Evolutionary conservation across 1,284 basidiomycete genomes (phyloP).

Genomic region (Microbotryomycetes sp.): DNA sequence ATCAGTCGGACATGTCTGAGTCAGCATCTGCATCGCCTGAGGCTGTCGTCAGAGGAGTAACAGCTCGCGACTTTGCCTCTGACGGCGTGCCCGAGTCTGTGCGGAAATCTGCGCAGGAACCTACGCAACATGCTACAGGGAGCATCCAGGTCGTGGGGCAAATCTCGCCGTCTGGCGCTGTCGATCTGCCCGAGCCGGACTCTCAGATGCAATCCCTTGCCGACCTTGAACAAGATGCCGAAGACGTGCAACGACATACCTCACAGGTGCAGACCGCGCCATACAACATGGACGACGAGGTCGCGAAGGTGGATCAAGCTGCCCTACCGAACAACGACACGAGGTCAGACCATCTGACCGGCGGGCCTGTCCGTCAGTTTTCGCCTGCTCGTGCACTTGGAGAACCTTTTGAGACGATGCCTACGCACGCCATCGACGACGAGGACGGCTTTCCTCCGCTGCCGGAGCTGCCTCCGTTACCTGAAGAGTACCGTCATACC

Average conservation of each 20-base stretch:
- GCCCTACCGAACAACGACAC: neutral
- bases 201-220: neutral
- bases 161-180: neutral
- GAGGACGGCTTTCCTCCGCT: neutral
- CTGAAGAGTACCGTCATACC: neutral
- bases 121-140: too few relatives aligned
- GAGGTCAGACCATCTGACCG: constrained; percentile 31
- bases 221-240: constrained; percentile 6
- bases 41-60: neutral
- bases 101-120: neutral
- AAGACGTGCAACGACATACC: constrained; percentile 25
- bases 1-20: too few relatives aligned
- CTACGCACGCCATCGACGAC: neutral
- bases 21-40: too few relatives aligned
- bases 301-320: neutral
- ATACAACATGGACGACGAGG: neutral
- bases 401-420: neutral
- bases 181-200: neutral
- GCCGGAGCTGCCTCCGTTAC: neutral
- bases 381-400: too few relatives aligned
- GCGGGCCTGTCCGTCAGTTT: constrained; percentile 37
- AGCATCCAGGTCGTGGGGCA: neutral
- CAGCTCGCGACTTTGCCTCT: neutral
- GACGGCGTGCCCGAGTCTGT: neutral
- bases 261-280: constrained; percentile 25